A percentile compares a stretch with the other conserved stretches of the same genome.
Conservation (phyloP, 176 grass and related monocot genomes). For the Avena atlantica region DNA sequence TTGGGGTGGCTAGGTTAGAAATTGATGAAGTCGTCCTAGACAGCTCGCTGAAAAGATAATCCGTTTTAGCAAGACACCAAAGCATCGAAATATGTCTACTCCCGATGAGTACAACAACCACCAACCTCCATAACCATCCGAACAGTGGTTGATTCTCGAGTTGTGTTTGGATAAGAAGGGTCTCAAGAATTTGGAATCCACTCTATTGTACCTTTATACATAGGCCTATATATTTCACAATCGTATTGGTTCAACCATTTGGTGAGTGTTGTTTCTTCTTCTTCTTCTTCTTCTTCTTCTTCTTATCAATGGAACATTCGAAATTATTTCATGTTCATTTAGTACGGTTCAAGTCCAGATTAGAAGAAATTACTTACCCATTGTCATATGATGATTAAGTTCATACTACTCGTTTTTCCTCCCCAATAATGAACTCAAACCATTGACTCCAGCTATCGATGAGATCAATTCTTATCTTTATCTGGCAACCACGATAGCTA, state of each 20-base stretch:
- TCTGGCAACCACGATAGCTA: neutral
- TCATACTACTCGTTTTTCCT: neutral
- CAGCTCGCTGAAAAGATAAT: no score
- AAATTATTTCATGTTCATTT: neutral
- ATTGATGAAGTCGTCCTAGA: no score
- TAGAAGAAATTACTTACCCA: neutral
- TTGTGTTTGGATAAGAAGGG: neutral
- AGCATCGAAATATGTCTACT: no score
- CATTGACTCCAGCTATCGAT: slow-evolving; percentile 2
- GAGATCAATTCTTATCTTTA: neutral
- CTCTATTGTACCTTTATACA: neutral
- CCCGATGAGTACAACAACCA: no score
- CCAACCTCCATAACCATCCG: no score
- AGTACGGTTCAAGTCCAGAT: neutral
- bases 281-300: neutral
- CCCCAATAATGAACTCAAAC: neutral
- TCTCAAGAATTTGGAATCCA: neutral
- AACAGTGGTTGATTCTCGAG: no score
- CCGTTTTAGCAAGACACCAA: no score
- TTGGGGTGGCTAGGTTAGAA: no score
- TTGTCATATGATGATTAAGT: neutral
- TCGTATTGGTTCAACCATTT: neutral
- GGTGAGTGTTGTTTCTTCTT: neutral
- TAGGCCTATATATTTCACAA: no score
- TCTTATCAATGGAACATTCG: neutral